Conservation (phyloP, 2,329 filamentous ascomycete species). For the Nemania serpens region DNA sequence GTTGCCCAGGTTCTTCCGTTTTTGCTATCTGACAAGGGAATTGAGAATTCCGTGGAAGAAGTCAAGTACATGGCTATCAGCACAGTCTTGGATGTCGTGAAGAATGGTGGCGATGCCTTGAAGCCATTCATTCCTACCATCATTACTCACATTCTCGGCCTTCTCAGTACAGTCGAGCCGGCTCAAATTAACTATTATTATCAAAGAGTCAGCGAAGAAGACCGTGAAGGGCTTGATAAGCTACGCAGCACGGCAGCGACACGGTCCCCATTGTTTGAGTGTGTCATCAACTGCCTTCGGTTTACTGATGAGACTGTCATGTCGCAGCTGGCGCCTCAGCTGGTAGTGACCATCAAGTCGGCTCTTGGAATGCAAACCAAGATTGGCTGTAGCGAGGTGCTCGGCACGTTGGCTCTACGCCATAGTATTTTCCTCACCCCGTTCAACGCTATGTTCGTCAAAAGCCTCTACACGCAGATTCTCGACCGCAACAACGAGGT, state of each 20-base stretch:
- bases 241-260: conserved; percentile 81
- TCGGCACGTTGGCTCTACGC: conserved; percentile 83
- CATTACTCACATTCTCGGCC: conserved; percentile 76
- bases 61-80: conserved; percentile 82
- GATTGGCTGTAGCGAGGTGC: conserved; percentile 83
- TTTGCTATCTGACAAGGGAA: conserved; percentile 82
- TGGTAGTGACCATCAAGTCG: conserved; percentile 80
- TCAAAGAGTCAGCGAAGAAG: conserved; percentile 84
- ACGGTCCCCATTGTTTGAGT: conserved; percentile 87
- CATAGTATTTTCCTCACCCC: conserved; percentile 76
- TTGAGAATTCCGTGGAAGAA: conserved; percentile 87
- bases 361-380: conserved; percentile 93
- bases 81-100: conserved; percentile 86
- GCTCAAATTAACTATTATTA: conserved; percentile 92
- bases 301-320: conserved; percentile 81
- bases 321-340: conserved; percentile 69
- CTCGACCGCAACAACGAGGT: conserved; percentile 95
- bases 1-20: conserved; percentile 88
- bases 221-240: conserved; percentile 88
- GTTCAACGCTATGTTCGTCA: conserved; percentile 76
- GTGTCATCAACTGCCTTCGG: conserved; percentile 86
- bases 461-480: conserved; percentile 77
- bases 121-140: conserved; percentile 82
- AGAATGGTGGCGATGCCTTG: conserved; percentile 80
- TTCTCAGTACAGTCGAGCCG: conserved; percentile 86